phyloP scores from a whole-genome alignment of 2,329 filamentous ascomycete genomes.

The Fusarium xyrophilum region DNA sequence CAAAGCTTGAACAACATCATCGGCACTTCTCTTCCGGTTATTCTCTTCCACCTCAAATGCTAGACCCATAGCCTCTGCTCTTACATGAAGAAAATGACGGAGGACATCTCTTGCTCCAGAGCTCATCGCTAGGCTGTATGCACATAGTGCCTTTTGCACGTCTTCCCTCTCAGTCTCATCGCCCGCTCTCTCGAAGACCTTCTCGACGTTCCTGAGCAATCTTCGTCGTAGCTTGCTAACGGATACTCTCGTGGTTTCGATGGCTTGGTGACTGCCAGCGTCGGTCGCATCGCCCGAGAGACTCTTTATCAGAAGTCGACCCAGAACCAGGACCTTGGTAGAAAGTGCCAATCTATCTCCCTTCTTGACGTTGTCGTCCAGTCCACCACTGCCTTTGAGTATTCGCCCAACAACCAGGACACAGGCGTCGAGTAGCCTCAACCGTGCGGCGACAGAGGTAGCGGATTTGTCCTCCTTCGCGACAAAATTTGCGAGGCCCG shows the following conservation, averaged over 20 bases:
- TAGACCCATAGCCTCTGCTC: conserved; percentile 71
- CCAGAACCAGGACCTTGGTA: conserved; percentile 77
- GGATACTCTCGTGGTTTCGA: conserved; percentile 70
- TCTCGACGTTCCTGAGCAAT: conserved; percentile 72
- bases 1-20: conserved; percentile 69
- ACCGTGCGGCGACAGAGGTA: conserved; percentile 50
- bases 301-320: conserved; percentile 76
- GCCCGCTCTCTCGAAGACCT: conserved; percentile 70
- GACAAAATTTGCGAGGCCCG: conserved; percentile 60
- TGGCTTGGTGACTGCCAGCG: conserved; percentile 44
- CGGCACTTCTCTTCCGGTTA: conserved; percentile 48
- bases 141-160: conserved; percentile 77
- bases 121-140: conserved; percentile 82
- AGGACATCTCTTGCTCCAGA: conserved; percentile 81
- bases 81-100: conserved; percentile 76
- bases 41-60: conserved; percentile 63
- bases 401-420: conserved; percentile 57
- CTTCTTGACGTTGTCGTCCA: conserved; percentile 44
- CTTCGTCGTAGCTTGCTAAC: conserved; percentile 67
- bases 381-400: conserved; percentile 51
- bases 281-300: conserved; percentile 60
- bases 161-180: conserved; percentile 55
- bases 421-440: conserved; percentile 61
- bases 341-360: conserved; percentile 63
- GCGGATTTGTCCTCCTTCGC: conserved; percentile 39